Evolutionary conservation across 305 asterid species (phyloP).

Genomic region (Ajuga reptans): DNA sequence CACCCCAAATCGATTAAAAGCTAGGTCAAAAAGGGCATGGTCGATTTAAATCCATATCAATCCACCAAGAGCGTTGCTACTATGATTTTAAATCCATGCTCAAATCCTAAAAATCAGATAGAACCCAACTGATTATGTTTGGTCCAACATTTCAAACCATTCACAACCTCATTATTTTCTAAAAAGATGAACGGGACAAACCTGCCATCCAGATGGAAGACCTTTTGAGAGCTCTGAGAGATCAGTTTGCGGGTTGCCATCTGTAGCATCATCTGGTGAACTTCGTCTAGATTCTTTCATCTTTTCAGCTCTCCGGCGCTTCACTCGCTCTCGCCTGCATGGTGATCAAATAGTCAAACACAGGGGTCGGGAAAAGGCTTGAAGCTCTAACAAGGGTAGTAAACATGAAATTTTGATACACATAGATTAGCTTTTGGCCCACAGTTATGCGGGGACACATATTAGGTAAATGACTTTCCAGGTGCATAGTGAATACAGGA

Average conservation of each 20-base stretch:
- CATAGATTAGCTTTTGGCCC: background rate
- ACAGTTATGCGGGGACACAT: background rate
- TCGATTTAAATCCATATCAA: background rate
- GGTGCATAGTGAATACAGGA: background rate
- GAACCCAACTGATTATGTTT: background rate
- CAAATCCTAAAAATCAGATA: too few species aligned
- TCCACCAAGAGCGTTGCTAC: background rate
- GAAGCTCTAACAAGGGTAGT: background rate
- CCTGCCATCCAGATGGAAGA: constrained; percentile 98
- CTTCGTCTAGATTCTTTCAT: constrained; percentile 38
- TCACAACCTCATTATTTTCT: background rate
- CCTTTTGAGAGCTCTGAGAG: constrained; percentile 53
- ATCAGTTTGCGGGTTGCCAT: constrained; percentile 42
- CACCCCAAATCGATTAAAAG: background rate
- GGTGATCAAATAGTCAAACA: constrained; percentile 20
- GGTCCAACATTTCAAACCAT: background rate
- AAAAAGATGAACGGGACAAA: constrained; percentile 18
- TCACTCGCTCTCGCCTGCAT: constrained; percentile 92
- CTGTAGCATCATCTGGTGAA: constrained; percentile 33
- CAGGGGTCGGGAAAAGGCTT: background rate
- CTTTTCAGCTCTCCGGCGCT: constrained; percentile 65
- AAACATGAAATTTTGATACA: background rate
- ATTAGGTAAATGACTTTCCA: background rate
- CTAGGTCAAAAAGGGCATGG: background rate
- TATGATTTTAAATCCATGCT: background rate